Base-by-base conservation (phyloP, 257 asterid species). In the Solanum acaule region DNA sequence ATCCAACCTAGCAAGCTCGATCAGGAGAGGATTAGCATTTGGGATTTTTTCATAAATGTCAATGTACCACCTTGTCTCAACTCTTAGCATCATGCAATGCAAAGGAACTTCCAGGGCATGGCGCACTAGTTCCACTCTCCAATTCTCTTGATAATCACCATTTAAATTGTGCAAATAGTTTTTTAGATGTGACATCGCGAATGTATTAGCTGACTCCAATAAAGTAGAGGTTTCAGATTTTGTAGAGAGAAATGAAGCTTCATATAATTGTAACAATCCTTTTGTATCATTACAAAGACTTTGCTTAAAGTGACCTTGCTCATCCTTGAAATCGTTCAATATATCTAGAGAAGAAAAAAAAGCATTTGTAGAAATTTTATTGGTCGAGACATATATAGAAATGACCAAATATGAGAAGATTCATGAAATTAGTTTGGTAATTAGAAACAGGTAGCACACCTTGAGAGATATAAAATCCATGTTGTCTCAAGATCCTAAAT, bases 241-340 rank as follows among this genome's bases (percentile, higher is more conserved):
- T 23, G 72, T 27, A 83, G 83, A 31, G 10, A 92, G 46, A 89
- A 85, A 90, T 8, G 94, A 94, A 87, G 95, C 94, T 91, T 94
- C 95, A 11, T 94, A 94, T 16, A 93, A 52, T 67, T 91, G 89
- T 33, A 93, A 49, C 87, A 93, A 38, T 14, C 94, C 94, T 84
- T 61, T 20, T 2, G 29, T 86, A 20, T 94, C 93, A 6, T 89
- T 8, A 77, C 61, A 12, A 0, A 77, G 4, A 72, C 88, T 68
- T 11, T 89, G 90, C 22, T 88, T 90, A 89, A 87, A 78, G 23
- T 77, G 25, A n/a, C 84, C 34, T 3, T 77, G 12, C 18, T 77
- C 35, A 23, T 77, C 84, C 35, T 38, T 77, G 88, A 89, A 93
- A 61, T 91, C 4, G 22, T 91, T 89, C 46, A 93, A 87, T 68